These are phyloP conservation scores for Dendrobium officinale DNA, from an alignment of 106 monocot species.

Conservation along the genomic window DNA sequence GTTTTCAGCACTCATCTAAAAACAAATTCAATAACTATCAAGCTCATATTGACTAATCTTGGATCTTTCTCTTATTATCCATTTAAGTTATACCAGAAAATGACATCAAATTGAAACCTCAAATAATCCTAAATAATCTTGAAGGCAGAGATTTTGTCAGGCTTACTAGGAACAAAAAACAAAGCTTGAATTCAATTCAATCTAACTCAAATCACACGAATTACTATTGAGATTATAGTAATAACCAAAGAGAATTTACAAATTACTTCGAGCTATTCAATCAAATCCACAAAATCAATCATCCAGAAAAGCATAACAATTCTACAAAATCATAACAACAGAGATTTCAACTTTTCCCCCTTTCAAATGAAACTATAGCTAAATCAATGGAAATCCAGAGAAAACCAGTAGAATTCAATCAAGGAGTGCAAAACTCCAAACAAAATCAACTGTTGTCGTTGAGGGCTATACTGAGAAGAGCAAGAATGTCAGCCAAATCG, in stretches of 20 bases:
- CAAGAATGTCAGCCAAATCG: conserved; percentile 28
- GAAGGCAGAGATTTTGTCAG: background rate
- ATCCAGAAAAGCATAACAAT: background rate
- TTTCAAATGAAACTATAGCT: background rate
- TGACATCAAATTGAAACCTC: background rate
- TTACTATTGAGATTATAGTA: background rate
- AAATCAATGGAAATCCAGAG: background rate
- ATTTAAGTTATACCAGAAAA: background rate
- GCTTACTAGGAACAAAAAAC: background rate
- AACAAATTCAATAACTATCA: too few species aligned
- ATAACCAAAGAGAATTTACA: background rate
- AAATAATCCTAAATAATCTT: background rate
- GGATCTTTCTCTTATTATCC: too few species aligned
- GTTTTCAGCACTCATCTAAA: too few species aligned
- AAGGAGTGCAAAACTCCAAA: background rate
- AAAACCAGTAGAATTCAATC: background rate
- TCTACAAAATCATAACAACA: background rate
- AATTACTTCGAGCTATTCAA: background rate
- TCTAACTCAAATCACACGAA: background rate
- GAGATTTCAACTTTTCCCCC: too few species aligned
- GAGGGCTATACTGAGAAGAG: conserved; percentile 69
- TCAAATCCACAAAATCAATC: background rate
- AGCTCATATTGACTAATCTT: too few species aligned
- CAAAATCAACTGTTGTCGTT: conserved; percentile 47
- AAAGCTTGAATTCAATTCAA: background rate